Percentiles rank a stretch among this genome's conserved stretches.
These are phyloP conservation scores for Xylariaceae sp. DNA, from an alignment of 2,329 filamentous ascomycete species.

Conservation along the genomic window DNA sequence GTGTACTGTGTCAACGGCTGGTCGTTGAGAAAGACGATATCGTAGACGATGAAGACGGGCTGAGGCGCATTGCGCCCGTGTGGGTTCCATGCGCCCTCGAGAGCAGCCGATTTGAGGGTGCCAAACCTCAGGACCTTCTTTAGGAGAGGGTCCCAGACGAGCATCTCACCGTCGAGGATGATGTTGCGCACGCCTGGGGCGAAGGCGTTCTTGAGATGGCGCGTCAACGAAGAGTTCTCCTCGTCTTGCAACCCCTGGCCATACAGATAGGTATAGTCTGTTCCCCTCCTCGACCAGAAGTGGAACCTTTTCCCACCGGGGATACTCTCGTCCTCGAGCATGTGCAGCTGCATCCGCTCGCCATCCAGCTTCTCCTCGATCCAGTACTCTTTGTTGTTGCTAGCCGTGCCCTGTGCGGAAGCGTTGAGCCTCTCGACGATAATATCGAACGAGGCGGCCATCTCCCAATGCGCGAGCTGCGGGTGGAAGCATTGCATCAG, in stretches of 20 bases:
- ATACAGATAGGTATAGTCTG: slow-evolving; percentile 94
- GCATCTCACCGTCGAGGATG: slow-evolving; percentile 97
- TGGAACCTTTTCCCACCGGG: slow-evolving; percentile 68
- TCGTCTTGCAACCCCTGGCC: slow-evolving; percentile 74
- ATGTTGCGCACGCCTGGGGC: slow-evolving; percentile 71
- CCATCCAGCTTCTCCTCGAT: slow-evolving; percentile 98
- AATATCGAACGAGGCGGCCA: slow-evolving; percentile 68
- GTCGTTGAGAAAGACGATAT: slow-evolving; percentile 85
- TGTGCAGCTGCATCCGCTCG: slow-evolving; percentile 94
- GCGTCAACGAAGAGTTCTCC: slow-evolving; percentile 69
- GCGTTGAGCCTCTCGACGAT: slow-evolving; percentile 61
- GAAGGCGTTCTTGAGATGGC: slow-evolving; percentile 75
- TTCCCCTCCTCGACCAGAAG: slow-evolving; percentile 95
- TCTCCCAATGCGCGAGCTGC: slow-evolving; percentile 88
- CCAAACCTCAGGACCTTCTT: slow-evolving; percentile 87
- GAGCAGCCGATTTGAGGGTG: slow-evolving; percentile 83
- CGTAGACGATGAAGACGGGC: slow-evolving; percentile 81
- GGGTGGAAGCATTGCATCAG: slow-evolving; percentile 97
- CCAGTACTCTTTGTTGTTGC: slow-evolving; percentile 77
- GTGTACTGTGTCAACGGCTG: slow-evolving; percentile 74
- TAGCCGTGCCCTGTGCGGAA: slow-evolving; percentile 47
- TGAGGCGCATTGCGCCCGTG: slow-evolving; percentile 58
- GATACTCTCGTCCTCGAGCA: slow-evolving; percentile 63
- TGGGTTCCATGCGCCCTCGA: slow-evolving; percentile 71
- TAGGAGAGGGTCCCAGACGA: slow-evolving; percentile 87